Percentiles rank a stretch among this genome's conserved stretches.
Conservation (phyloP, 306 rosid species). For the Clitoria ternatea region DNA sequence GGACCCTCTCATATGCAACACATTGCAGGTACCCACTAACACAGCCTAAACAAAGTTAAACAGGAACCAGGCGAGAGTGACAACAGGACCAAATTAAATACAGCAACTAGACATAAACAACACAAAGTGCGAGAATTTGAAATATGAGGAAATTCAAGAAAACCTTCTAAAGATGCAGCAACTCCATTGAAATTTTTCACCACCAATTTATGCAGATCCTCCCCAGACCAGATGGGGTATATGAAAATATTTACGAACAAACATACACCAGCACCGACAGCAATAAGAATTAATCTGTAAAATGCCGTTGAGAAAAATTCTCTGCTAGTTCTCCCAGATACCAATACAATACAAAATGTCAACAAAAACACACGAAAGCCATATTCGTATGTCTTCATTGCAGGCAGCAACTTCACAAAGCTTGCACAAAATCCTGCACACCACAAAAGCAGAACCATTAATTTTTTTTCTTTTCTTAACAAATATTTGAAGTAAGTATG, state of each 20-base stretch:
- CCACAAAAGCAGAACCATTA: background rate
- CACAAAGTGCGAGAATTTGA: background rate
- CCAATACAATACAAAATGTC: conserved; percentile 61
- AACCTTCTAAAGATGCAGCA: conserved; percentile 64
- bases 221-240: conserved; percentile 68
- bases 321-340: conserved; percentile 37
- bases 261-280: conserved; percentile 46
- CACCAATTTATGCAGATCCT: conserved; percentile 65
- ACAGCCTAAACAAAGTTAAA: conserved; percentile 40
- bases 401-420: conserved; percentile 46
- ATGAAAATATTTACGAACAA: conserved; percentile 46
- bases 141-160: background rate
- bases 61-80: background rate
- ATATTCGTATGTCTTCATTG: conserved; percentile 58
- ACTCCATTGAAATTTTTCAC: conserved; percentile 58
- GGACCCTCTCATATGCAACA: conserved; percentile 54
- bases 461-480: background rate
- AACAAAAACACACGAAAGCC: conserved; percentile 66
- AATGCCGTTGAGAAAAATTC: conserved; percentile 44
- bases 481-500: background rate
- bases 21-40: conserved; percentile 55
- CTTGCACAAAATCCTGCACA: conserved; percentile 51
- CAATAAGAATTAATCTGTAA: conserved; percentile 53
- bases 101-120: background rate
- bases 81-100: background rate